Conservation (phyloP, 139 green algal species). For the Coelastrella sp. region DNA sequence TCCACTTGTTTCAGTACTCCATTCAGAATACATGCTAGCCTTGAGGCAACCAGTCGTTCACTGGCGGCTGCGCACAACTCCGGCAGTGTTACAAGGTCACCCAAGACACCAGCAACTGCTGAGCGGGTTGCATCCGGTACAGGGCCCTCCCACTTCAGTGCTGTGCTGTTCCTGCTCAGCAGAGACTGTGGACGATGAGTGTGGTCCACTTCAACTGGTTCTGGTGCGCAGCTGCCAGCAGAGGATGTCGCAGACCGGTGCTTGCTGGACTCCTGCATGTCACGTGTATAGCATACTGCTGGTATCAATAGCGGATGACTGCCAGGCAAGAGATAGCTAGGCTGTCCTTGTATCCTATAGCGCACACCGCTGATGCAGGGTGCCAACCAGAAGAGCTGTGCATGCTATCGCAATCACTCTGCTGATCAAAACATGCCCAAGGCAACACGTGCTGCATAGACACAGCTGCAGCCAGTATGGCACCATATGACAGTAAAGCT, state of each 20-base stretch:
- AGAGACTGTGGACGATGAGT: conserved; percentile 16
- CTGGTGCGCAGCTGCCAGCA: neutral
- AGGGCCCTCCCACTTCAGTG: conserved; percentile 41
- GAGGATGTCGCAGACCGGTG: neutral
- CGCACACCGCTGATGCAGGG: no score
- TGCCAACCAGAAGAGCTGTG: no score
- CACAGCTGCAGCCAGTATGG: no score
- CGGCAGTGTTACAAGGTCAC: conserved; percentile 3
- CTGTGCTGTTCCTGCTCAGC: conserved; percentile 28
- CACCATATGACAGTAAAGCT: no score
- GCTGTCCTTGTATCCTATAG: no score
- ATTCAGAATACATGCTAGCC: conserved; percentile 9
- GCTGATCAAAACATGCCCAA: no score
- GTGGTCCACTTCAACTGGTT: neutral
- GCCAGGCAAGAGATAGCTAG: no score
- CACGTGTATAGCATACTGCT: no score
- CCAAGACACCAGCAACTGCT: conserved; percentile 10
- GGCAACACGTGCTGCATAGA: no score
- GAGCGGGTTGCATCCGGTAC: conserved; percentile 1
- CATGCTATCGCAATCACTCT: no score
- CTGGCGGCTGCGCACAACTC: neutral
- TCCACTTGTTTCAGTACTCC: neutral
- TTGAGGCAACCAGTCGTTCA: conserved; percentile 10
- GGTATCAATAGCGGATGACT: no score
- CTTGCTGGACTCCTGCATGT: neutral